Conservation (phyloP, 768 basidiomycete species). For the Phallus indusiatus region DNA sequence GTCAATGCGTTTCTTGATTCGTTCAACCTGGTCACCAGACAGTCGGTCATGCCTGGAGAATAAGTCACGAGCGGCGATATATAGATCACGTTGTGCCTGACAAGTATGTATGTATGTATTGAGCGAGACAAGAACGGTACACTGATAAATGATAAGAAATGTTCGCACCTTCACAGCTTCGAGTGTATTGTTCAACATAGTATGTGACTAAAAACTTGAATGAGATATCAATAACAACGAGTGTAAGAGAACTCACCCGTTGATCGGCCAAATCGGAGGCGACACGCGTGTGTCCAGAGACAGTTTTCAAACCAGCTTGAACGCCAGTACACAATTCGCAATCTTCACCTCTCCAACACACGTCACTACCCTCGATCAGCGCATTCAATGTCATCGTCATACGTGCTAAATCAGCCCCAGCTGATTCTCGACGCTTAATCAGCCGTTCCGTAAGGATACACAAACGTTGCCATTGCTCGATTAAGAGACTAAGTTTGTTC, state of each 20-base stretch:
- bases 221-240: background rate
- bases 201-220: conserved; percentile 42
- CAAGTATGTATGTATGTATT: background rate
- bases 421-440: conserved; percentile 83
- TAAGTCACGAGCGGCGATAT: conserved; percentile 78
- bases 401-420: conserved; percentile 77
- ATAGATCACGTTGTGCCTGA: conserved; percentile 75
- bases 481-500: conserved; percentile 60
- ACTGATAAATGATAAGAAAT: background rate
- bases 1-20: conserved; percentile 81
- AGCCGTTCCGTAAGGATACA: conserved; percentile 81
- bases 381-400: conserved; percentile 75
- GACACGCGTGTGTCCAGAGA: conserved; percentile 57
- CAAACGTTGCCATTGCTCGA: conserved; percentile 90
- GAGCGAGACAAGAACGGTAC: background rate
- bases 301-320: conserved; percentile 54
- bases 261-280: conserved; percentile 68
- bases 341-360: conserved; percentile 76
- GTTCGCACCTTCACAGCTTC: conserved; percentile 63
- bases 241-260: conserved; percentile 39
- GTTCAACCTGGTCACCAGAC: conserved; percentile 80
- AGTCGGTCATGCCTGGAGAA: conserved; percentile 84
- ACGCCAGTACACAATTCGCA: conserved; percentile 79
- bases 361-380: conserved; percentile 67
- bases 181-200: conserved; percentile 55